Conservation (phyloP, 73 alveolate species). For the Halteria grandinella region DNA sequence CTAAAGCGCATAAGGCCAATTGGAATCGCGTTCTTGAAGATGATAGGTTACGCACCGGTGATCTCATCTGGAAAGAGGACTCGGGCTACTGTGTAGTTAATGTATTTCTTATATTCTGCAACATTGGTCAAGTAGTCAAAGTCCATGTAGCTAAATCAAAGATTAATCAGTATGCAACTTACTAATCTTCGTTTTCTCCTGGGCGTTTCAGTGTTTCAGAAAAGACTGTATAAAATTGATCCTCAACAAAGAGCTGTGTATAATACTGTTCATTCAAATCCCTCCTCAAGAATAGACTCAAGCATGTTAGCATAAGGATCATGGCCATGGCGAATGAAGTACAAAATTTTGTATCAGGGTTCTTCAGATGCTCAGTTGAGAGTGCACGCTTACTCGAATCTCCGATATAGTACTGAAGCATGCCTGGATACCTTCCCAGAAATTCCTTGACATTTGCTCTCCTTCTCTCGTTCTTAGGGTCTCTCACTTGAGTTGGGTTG, state of each 20-base stretch:
- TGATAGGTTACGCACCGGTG: not conserved
- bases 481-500: not conserved
- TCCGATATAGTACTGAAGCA: slow-evolving; percentile 17
- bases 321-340: slow-evolving; percentile 16
- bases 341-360: slow-evolving; percentile 50
- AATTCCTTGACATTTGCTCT: slow-evolving; percentile 18
- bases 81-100: slow-evolving; percentile 7
- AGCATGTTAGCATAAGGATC: slow-evolving; percentile 7
- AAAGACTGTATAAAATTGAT: no score
- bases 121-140: no score
- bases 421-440: not conserved
- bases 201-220: no score
- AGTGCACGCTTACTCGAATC: not conserved
- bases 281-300: slow-evolving; percentile 30
- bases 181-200: no score
- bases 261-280: slow-evolving; percentile 24
- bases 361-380: slow-evolving; percentile 1
- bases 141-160: no score
- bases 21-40: not conserved
- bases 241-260: no score
- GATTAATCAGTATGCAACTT: no score
- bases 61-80: not conserved
- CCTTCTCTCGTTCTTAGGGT: not conserved
- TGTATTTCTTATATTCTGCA: not conserved
- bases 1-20: slow-evolving; percentile 52